Evolutionary conservation across 2,329 filamentous ascomycete genomes (phyloP).

Genomic region (Fusarium nelsonii): DNA sequence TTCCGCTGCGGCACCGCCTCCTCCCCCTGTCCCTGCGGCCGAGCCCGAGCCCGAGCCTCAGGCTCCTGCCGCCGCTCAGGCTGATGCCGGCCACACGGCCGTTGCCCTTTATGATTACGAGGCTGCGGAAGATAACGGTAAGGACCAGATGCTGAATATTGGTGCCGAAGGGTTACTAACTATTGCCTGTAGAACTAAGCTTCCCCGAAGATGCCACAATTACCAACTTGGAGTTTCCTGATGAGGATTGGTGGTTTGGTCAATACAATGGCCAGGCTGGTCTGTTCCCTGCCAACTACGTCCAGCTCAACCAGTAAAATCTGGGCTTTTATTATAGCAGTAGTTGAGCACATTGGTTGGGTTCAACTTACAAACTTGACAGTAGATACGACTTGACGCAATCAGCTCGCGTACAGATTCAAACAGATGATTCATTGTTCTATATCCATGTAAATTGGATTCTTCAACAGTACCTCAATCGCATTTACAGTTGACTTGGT

Average conservation of each 20-base stretch:
- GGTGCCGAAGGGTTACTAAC: constrained; percentile 16
- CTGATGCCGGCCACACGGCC: constrained; percentile 72
- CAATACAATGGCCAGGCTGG: constrained; percentile 83
- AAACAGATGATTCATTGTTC: constrained; percentile 19
- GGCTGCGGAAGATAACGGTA: constrained; percentile 92
- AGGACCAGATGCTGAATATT: constrained; percentile 40
- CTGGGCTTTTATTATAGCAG: constrained; percentile 4
- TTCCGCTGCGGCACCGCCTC: constrained; percentile 43
- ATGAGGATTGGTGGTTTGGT: constrained; percentile 99
- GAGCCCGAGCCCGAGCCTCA: constrained; percentile 54
- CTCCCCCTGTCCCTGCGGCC: constrained; percentile 51
- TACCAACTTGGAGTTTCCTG: constrained; percentile 89
- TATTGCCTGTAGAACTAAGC: constrained; percentile 67
- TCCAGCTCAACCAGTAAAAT: constrained; percentile 63
- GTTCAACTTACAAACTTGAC: constrained; percentile 29
- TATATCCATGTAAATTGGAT: constrained; percentile 19
- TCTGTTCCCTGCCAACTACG: constrained; percentile 84
- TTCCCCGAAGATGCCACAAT: constrained; percentile 93
- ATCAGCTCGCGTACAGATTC: constrained; percentile 37
- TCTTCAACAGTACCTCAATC: constrained; percentile 2
- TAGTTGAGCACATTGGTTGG: constrained; percentile 14
- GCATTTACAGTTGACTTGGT: not conserved
- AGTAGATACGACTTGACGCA: constrained; percentile 43
- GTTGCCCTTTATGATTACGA: constrained; percentile 96
- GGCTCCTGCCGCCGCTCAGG: constrained; percentile 54